A percentile compares a stretch with the other conserved stretches of the same genome.
phyloP scores from a whole-genome alignment of 2,329 filamentous ascomycete genomes.

The Byssochlamys sp. region DNA sequence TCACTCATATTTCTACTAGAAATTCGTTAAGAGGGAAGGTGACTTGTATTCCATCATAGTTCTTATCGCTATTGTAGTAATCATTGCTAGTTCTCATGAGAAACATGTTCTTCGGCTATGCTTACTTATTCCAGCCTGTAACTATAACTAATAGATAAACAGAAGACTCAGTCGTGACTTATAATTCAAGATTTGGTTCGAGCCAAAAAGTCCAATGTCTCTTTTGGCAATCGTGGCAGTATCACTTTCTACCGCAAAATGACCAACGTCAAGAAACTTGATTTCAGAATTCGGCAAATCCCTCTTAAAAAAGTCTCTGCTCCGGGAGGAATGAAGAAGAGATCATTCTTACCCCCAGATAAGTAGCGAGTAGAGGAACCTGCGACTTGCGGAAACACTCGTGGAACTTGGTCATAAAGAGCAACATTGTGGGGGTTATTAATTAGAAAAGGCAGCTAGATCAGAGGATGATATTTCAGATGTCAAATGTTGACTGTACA shows the following conservation, averaged over 20 bases:
- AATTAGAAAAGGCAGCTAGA: constrained; percentile 49
- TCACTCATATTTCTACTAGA: too few species aligned
- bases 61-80: too few species aligned
- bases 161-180: neutral
- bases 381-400: constrained; percentile 43
- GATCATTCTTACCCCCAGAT: constrained; percentile 46
- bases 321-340: constrained; percentile 36
- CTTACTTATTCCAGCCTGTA: neutral
- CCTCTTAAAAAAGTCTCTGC: constrained; percentile 44
- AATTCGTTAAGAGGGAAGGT: too few species aligned
- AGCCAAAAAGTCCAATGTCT: constrained; percentile 29
- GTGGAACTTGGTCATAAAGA: constrained; percentile 48
- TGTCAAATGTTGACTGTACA: neutral
- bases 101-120: too few species aligned
- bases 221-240: constrained; percentile 24
- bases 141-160: neutral
- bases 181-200: constrained; percentile 1
- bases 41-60: too few species aligned
- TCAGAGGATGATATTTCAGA: constrained; percentile 2
- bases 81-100: too few species aligned
- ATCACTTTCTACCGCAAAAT: constrained; percentile 45
- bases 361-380: constrained; percentile 48
- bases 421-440: constrained; percentile 49
- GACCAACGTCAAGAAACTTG: constrained; percentile 45
- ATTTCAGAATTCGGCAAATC: constrained; percentile 44